Evolutionary conservation across 805 yeast species (phyloP).

Genomic region (Nakazawaea anatomiae): DNA sequence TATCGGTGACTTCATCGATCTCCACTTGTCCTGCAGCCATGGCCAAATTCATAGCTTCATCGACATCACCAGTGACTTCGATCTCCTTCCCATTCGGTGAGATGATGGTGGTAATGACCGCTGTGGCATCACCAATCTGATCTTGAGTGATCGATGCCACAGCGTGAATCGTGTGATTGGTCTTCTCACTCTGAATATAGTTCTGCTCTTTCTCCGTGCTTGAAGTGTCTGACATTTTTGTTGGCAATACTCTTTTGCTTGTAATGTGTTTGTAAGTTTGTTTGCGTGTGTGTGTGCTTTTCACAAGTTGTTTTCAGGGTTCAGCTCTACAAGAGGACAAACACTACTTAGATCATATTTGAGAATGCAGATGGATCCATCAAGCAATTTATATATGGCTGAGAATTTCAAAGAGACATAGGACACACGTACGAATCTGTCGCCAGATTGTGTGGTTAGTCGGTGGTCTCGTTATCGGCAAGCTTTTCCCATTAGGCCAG

Average conservation of each 20-base stretch:
- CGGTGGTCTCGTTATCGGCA: too few species aligned
- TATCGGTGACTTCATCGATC: conserved; percentile 15
- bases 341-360: too few species aligned
- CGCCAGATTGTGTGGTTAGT: too few species aligned
- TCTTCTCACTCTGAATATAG: not conserved
- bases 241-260: not conserved
- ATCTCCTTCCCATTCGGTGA: conserved; percentile 11
- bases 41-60: conserved; percentile 39
- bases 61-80: conserved; percentile 25
- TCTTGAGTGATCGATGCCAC: conserved; percentile 10
- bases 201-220: not conserved
- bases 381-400: too few species aligned
- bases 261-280: too few species aligned
- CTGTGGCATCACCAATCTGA: conserved; percentile 10
- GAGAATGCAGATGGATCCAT: too few species aligned
- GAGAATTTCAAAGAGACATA: too few species aligned
- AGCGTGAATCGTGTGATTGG: not conserved
- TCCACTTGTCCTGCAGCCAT: conserved; percentile 24
- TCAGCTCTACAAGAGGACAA: too few species aligned
- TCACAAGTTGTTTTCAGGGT: too few species aligned
- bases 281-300: too few species aligned
- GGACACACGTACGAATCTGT: too few species aligned
- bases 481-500: too few species aligned
- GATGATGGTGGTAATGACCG: conserved; percentile 10
- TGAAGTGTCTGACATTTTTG: not conserved